Evolutionary conservation across 768 basidiomycete genomes (phyloP), one percentile per base, ranked within the genome.

Genomic region (Mycena venus): DNA sequence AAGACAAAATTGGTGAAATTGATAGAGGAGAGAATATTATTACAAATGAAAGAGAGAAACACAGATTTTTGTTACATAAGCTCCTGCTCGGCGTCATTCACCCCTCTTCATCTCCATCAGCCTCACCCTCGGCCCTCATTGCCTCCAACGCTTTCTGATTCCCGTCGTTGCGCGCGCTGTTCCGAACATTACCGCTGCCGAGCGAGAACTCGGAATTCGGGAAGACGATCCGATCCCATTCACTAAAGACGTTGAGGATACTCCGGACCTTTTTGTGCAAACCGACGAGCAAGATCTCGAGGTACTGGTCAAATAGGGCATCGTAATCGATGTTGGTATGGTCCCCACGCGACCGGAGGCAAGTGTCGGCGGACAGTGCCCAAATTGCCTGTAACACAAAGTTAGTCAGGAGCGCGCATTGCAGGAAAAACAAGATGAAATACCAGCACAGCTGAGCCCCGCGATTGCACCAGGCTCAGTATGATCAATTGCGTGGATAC

Each of bases 401-500:
- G n/a, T n/a, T n/a, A n/a, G n/a, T n/a, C n/a, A 27, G 7, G 9
- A 27, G 21, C 9, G 23, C 7, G 27, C 15, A 23, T 25, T n/a
- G n/a, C n/a, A n/a, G n/a, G n/a, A 12, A 1, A 34, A 29, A 21
- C 4, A 19, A 15, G n/a, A 58, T 7, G 31, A 36, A 29, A 32
- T 56, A 67, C 65, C 51, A 67, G 53, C 21, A 67, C 65, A 2
- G 53, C 51, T 4, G 53, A 55, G 11, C n/a, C 65, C 55, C 25
- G 65, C 65, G 15, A 67, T 67, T 27, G 65, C 65, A 2, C 65
- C 53, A 23, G 65, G 65, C 10, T 56, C 65, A 5, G 65, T 67
- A 56, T 67, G 65, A 10, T 36, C 40, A 3, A 67, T 55, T 2
- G 3, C n/a, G 25, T 40, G 19, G 53, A 67, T 56, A n/a, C 17